Evolutionary conservation across 495 filamentous ascomycete species (phyloP).

Genomic region (Hyaloscypha hepaticicola): DNA sequence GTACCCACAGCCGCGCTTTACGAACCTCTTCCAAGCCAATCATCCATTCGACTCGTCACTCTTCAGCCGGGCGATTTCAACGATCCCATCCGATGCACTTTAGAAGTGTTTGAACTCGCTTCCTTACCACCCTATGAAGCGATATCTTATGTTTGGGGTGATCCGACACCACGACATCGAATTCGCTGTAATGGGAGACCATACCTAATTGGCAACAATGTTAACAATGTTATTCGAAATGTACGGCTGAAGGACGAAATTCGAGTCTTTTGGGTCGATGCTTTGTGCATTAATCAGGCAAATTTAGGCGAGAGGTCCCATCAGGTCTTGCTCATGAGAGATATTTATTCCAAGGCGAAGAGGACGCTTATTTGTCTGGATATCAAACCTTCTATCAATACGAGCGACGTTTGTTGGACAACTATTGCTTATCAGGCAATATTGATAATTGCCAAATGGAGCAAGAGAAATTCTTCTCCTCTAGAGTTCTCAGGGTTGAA

Average conservation of each 20-base stretch:
- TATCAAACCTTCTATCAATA: too few species aligned
- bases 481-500: too few species aligned
- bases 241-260: not conserved
- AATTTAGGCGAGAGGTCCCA: too few species aligned
- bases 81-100: not conserved
- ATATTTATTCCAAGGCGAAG: too few species aligned
- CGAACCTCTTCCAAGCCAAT: too few species aligned
- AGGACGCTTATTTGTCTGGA: too few species aligned
- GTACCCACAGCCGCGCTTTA: too few species aligned
- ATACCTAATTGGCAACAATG: not conserved
- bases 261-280: not conserved
- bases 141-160: conserved; percentile 1
- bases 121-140: not conserved
- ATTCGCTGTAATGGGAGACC: not conserved
- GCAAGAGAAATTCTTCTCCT: too few species aligned
- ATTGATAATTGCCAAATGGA: too few species aligned
- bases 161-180: not conserved
- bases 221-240: not conserved
- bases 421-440: too few species aligned
- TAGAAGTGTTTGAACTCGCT: not conserved
- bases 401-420: too few species aligned
- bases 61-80: not conserved
- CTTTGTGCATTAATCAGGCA: not conserved
- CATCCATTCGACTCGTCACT: not conserved
- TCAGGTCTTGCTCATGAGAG: too few species aligned